phyloP scores from a whole-genome alignment of 805 yeast species.

The Saccharomycopsis vini region DNA sequence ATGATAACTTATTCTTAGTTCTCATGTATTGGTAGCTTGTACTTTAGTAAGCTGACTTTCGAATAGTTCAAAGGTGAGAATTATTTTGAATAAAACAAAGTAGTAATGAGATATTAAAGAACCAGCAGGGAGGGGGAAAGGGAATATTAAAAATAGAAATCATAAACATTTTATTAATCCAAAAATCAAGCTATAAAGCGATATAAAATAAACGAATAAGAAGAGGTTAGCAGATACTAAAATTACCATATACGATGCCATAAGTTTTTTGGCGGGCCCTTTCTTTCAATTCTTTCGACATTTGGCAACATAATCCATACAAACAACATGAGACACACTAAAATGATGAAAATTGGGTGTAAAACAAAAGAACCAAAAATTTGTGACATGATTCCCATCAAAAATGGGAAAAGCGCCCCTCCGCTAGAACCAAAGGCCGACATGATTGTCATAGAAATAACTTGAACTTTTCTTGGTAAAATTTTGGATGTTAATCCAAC shows the following conservation, averaged over 20 bases:
- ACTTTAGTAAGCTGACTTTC: no score
- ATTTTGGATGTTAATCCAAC: slow-evolving; percentile 35
- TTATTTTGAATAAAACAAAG: no score
- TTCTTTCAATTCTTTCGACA: slow-evolving; percentile 27
- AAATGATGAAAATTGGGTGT: slow-evolving; percentile 37
- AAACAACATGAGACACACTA: slow-evolving; percentile 28
- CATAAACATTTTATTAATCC: no score
- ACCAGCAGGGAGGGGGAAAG: neutral
- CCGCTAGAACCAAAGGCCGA: slow-evolving; percentile 52
- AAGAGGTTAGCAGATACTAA: neutral
- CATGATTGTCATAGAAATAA: slow-evolving; percentile 40
- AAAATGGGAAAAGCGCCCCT: slow-evolving; percentile 47
- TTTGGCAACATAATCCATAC: slow-evolving; percentile 38
- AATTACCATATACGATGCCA: slow-evolving; percentile 24
- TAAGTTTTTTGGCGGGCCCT: slow-evolving; percentile 18
- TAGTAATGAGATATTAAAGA: no score
- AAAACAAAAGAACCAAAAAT: slow-evolving; percentile 39
- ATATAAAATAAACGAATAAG: neutral
- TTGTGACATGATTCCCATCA: slow-evolving; percentile 42
- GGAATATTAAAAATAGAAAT: neutral
- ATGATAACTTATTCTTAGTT: no score
- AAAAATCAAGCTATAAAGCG: neutral
- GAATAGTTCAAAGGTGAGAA: no score
- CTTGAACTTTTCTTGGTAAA: slow-evolving; percentile 43
- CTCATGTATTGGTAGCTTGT: no score